Evolutionary conservation across 257 asterid genomes (phyloP), one percentile per base, ranked within the genome.

Genomic region (Oldenlandia corymbosa): DNA sequence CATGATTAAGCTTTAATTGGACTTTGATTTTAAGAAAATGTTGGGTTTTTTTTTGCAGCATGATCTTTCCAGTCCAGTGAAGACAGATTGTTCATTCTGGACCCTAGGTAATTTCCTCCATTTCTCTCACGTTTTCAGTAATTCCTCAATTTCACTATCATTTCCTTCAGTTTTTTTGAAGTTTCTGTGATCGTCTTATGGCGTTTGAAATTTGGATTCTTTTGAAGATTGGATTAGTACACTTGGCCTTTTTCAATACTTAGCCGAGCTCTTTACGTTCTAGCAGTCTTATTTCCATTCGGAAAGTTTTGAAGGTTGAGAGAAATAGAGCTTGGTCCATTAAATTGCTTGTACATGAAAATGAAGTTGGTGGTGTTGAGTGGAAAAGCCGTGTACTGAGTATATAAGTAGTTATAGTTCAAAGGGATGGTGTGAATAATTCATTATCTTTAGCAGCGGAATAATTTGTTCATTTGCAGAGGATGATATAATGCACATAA

Each of bases 51-150:
- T 55, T 64, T 62, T 51, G 79, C 58, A 88, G 95, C 93, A 88
- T 71, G 96, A 90, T 71, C 88, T 93, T 43, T 60, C 85, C 59
- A 64, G 52, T 73, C 95, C 97, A 1, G 96, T 88, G 77, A 90
- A 93, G 91, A 87, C 96, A 10, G 97, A 93, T 76, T 85, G 92
- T 74, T 87, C 94, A 14, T 93, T 78, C 68, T 93, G 99, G 99
- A 90, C 99, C 63, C 83, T 93, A 48, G 99, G 99, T 93, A 86
- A 23, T 69, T 26, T 65, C 7, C 67, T 47, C n/a, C n/a, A 17
- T 31, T 51, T 27, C 59, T 46, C 53, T 18, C 21, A 32, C 21
- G 46, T 2, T 55, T 68, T 2, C 53, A 7, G 20, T 16, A 34
- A 34, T 3, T 34, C n/a, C n/a, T n/a, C n/a, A 34, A 3, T 34